Percentiles rank a stretch among this genome's conserved stretches.
Evolutionary conservation across 768 basidiomycete genomes (phyloP).

Genomic region (Amanita rubescens): DNA sequence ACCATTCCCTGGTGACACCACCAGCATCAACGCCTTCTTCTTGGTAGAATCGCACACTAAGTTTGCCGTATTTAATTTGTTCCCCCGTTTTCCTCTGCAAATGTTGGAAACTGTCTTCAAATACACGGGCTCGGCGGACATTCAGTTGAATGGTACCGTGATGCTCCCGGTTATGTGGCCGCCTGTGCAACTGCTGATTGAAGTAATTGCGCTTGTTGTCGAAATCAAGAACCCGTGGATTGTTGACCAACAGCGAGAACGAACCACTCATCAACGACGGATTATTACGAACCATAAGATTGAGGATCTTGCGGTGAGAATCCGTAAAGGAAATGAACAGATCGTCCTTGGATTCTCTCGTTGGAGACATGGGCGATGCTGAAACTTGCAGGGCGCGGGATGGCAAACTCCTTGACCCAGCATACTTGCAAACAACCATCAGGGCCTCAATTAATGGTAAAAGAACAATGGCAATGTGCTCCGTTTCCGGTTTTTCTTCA

Average conservation of each 20-base stretch:
- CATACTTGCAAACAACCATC: conserved; percentile 98
- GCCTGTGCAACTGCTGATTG: conserved; percentile 83
- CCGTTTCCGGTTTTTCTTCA: conserved; percentile 70
- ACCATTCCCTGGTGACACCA: conserved; percentile 97
- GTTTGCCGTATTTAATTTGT: conserved; percentile 96
- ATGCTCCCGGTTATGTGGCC: conserved; percentile 73
- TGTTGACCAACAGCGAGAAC: conserved; percentile 92
- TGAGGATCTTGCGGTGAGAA: conserved; percentile 86
- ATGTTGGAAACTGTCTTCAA: conserved; percentile 95
- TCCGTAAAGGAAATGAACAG: conserved; percentile 93
- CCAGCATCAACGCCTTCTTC: conserved; percentile 99
- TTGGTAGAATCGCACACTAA: conserved; percentile 92
- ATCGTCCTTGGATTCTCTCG: conserved; percentile 78
- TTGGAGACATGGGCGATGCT: conserved; percentile 63
- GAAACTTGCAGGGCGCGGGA: conserved; percentile 53
- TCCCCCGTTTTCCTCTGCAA: conserved; percentile 88
- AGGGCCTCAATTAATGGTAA: conserved; percentile 92
- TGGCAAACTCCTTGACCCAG: conserved; percentile 54
- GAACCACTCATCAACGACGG: conserved; percentile 97
- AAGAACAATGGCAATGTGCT: conserved; percentile 87
- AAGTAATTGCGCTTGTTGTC: conserved; percentile 99
- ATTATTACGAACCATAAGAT: conserved; percentile 97
- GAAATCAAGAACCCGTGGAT: conserved; percentile 94
- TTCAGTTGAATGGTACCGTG: conserved; percentile 81
- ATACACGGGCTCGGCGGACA: conserved; percentile 84